phyloP scores from a whole-genome alignment of 2,329 filamentous ascomycete species.

The Ascochyta pisi region DNA sequence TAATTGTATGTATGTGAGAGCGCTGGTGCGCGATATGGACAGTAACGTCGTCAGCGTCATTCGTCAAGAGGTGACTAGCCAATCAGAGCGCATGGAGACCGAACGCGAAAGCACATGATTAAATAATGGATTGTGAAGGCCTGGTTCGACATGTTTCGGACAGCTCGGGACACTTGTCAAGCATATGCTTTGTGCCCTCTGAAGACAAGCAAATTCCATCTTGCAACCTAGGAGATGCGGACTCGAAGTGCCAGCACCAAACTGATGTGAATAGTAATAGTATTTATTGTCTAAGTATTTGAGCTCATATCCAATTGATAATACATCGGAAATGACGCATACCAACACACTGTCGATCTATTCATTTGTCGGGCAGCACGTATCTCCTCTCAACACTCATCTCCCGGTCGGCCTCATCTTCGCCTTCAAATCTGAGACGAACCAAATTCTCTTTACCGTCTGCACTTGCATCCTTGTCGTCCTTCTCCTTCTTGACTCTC shows the following conservation, averaged over 20 bases:
- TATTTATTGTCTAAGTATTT: not conserved
- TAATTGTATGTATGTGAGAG: not conserved
- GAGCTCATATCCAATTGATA: not conserved
- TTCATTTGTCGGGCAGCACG: conserved; percentile 52
- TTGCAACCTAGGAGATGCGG: too few species aligned
- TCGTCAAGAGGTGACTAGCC: not conserved
- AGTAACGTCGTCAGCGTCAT: conserved; percentile 14
- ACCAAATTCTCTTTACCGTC: conserved; percentile 51
- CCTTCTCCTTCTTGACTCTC: conserved; percentile 49
- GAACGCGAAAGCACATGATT: conserved; percentile 14
- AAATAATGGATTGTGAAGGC: not conserved
- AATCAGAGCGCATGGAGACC: conserved; percentile 11
- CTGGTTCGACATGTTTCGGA: too few species aligned
- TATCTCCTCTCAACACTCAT: conserved; percentile 60
- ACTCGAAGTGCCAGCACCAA: not conserved
- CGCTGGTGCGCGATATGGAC: not conserved
- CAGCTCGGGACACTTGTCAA: too few species aligned
- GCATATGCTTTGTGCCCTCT: too few species aligned
- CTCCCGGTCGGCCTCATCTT: conserved; percentile 54
- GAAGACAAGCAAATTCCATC: too few species aligned
- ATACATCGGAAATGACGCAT: not conserved
- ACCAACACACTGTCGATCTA: not conserved
- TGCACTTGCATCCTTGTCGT: conserved; percentile 47
- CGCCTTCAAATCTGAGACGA: conserved; percentile 57
- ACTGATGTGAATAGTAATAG: not conserved